These are phyloP conservation scores for Trichoderma sp. DNA, from an alignment of 2,329 filamentous ascomycete species.

Conservation along the genomic window DNA sequence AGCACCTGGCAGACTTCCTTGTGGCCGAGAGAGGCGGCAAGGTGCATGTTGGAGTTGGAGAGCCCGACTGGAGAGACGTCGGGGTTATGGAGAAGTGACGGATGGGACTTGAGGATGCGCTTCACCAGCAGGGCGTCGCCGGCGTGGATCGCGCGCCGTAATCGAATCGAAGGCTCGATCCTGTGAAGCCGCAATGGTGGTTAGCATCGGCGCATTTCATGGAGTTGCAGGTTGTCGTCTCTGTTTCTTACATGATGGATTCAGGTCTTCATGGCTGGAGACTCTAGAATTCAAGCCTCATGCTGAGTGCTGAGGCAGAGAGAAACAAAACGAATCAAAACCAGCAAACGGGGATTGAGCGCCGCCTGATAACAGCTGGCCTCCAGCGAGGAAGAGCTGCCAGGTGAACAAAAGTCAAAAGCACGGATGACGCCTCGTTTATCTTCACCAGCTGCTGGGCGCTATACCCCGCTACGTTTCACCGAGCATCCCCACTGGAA, in stretches of 20 bases:
- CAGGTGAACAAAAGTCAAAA: background rate
- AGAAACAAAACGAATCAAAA: background rate
- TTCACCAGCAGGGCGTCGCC: conserved; percentile 69
- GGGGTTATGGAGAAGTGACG: conserved; percentile 70
- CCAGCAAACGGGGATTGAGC: background rate
- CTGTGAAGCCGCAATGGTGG: conserved; percentile 36
- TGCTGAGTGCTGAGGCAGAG: background rate
- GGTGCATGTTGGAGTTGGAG: conserved; percentile 80
- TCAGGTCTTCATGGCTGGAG: conserved; percentile 20
- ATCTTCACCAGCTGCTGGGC: background rate
- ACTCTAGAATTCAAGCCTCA: background rate
- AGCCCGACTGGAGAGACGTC: conserved; percentile 65
- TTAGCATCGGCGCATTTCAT: background rate
- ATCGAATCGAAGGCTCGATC: conserved; percentile 73
- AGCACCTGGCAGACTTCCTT: conserved; percentile 66
- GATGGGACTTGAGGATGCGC: conserved; percentile 73
- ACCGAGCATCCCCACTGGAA: background rate
- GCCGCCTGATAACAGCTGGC: conserved; percentile 10
- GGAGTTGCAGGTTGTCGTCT: background rate
- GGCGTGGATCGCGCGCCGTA: conserved; percentile 77
- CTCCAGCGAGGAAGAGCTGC: conserved; percentile 4
- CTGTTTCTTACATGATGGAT: conserved; percentile 22
- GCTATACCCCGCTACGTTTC: conserved; percentile 8
- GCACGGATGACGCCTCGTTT: background rate
- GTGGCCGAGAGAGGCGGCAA: conserved; percentile 72